phyloP scores from a whole-genome alignment of 257 asterid species.

The Forsythia viridissima region DNA sequence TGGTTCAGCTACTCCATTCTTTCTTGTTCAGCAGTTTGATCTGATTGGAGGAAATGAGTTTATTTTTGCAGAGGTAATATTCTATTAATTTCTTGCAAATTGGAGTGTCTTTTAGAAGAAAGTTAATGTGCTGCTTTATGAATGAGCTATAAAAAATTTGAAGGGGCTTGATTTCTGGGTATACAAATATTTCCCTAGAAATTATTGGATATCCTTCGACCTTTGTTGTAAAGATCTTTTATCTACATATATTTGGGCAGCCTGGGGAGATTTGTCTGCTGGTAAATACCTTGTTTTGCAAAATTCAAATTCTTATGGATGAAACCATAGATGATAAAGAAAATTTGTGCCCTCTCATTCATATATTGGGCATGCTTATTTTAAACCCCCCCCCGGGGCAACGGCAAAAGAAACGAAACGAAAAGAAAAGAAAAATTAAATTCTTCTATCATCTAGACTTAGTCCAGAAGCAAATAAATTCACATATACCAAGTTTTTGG shows the following conservation, averaged over 20 bases:
- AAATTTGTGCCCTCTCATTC: not conserved
- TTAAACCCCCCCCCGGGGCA: not conserved
- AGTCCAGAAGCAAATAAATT: not conserved
- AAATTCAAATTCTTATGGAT: not conserved
- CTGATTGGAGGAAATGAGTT: slow-evolving; percentile 92
- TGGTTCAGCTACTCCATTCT: slow-evolving; percentile 64
- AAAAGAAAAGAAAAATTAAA: not conserved
- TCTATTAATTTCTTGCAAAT: slow-evolving; percentile 22
- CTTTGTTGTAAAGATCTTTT: not conserved
- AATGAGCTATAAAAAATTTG: not conserved
- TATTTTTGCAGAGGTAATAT: slow-evolving; percentile 83
- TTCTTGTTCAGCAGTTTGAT: slow-evolving; percentile 87
- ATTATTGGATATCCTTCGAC: not conserved
- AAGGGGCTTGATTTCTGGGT: slow-evolving; percentile 7
- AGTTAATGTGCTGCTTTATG: slow-evolving; percentile 7
- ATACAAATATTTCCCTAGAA: not conserved
- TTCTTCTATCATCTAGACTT: not conserved
- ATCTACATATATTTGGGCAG: not conserved
- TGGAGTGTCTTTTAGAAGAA: slow-evolving; percentile 19
- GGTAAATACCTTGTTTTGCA: not conserved
- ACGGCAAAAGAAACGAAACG: too few relatives aligned
- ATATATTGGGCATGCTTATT: not conserved
- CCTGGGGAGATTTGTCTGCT: slow-evolving; percentile 1
- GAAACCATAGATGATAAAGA: not conserved
- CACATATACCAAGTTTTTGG: not conserved